These are phyloP conservation scores for Ganoderma resinaceum DNA, from an alignment of 1,284 basidiomycete species.

Conservation along the genomic window DNA sequence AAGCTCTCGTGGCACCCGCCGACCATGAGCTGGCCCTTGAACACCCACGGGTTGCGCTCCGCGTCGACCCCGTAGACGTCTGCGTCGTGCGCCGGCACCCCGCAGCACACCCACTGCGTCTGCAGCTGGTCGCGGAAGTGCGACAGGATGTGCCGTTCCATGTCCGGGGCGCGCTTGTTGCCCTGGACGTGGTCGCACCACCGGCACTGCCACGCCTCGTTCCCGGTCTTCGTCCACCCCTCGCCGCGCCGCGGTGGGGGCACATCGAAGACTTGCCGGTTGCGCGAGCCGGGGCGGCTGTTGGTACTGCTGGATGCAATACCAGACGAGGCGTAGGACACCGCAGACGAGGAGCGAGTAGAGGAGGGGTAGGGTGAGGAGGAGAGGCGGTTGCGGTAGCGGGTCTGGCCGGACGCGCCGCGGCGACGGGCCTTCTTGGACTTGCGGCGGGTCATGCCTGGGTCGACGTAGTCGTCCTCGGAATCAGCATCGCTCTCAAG, in stretches of 20 bases:
- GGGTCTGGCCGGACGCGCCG: neutral
- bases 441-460: neutral
- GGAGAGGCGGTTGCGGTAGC: slow-evolving; percentile 12
- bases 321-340: slow-evolving; percentile 16
- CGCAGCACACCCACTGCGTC: slow-evolving; percentile 35
- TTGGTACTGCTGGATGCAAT: slow-evolving; percentile 5
- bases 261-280: slow-evolving; percentile 25
- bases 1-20: slow-evolving; percentile 39
- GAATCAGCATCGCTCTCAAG: slow-evolving; percentile 26
- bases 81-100: slow-evolving; percentile 31
- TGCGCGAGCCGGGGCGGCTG: slow-evolving; percentile 27
- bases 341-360: slow-evolving; percentile 14
- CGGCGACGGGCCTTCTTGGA: neutral
- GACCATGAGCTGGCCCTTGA: slow-evolving; percentile 26
- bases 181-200: slow-evolving; percentile 33
- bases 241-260: slow-evolving; percentile 22
- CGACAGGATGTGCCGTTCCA: slow-evolving; percentile 36
- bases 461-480: slow-evolving; percentile 28
- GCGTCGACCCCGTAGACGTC: slow-evolving; percentile 10
- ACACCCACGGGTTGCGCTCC: slow-evolving; percentile 15
- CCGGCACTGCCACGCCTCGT: slow-evolving; percentile 27
- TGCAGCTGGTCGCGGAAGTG: slow-evolving; percentile 28
- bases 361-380: slow-evolving; percentile 29
- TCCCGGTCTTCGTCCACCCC: slow-evolving; percentile 22
- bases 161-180: slow-evolving; percentile 37